phyloP scores from a whole-genome alignment of 768 basidiomycete genomes.

The Kwoniella dendrophila region DNA sequence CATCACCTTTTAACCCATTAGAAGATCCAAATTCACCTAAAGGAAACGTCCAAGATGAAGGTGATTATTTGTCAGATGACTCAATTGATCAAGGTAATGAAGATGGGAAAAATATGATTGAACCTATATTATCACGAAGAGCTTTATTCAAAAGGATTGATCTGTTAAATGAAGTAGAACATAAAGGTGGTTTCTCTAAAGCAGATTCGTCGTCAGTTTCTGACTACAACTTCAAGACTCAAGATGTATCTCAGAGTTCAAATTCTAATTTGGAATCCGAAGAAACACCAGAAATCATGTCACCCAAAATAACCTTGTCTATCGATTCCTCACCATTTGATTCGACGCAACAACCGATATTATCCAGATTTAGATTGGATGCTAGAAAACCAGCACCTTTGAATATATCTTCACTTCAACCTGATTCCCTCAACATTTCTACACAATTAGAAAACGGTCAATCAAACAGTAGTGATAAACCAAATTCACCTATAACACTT shows the following conservation, averaged over 20 bases:
- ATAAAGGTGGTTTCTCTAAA: constrained; percentile 8
- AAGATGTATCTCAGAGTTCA: too few relatives aligned
- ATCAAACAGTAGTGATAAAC: neutral
- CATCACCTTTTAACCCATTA: constrained; percentile 24
- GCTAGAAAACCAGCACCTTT: constrained; percentile 10
- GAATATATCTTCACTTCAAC: neutral
- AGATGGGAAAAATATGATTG: neutral
- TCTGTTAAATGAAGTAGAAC: constrained; percentile 18
- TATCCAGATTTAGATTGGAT: constrained; percentile 17
- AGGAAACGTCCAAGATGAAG: neutral
- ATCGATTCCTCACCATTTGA: constrained; percentile 15
- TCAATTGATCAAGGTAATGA: neutral
- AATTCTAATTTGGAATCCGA: too few relatives aligned
- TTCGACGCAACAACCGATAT: neutral
- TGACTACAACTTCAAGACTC: constrained; percentile 3
- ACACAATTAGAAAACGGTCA: neutral
- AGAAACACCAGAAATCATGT: constrained; percentile 15
- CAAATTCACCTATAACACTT: constrained; percentile 34
- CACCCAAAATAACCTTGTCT: constrained; percentile 32
- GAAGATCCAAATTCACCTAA: neutral
- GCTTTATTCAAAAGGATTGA: constrained; percentile 26
- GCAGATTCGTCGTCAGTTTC: neutral
- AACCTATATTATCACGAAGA: constrained; percentile 11
- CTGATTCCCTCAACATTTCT: neutral
- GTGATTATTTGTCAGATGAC: neutral